These are phyloP conservation scores for Bruguiera sexangula DNA, from an alignment of 345 rosid species.

Conservation along the genomic window DNA sequence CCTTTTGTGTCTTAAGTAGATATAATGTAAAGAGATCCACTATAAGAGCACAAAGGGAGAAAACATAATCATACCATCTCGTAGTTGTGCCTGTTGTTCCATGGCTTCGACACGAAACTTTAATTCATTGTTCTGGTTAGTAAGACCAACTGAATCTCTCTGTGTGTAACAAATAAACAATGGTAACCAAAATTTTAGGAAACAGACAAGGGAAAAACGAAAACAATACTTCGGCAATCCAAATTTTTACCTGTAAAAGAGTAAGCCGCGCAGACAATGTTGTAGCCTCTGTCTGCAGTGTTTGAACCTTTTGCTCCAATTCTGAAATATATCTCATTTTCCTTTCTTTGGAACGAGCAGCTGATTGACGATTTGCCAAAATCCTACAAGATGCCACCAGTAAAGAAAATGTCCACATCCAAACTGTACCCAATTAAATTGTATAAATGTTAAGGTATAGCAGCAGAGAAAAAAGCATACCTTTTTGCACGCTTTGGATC, in stretches of 20 bases:
- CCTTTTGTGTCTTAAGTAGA: too few species aligned
- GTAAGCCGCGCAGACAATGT: constrained; percentile 95
- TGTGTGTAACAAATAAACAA: constrained; percentile 24
- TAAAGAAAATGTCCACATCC: neutral
- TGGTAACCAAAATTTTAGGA: constrained; percentile 3
- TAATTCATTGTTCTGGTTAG: constrained; percentile 87
- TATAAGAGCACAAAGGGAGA: too few species aligned
- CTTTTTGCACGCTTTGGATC: constrained; percentile 95
- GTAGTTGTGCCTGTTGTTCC: constrained; percentile 96
- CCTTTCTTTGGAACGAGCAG: constrained; percentile 95
- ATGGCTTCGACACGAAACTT: constrained; percentile 96
- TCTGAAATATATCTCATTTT: constrained; percentile 91
- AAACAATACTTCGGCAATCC: neutral
- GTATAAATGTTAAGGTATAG: neutral
- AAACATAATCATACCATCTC: constrained; percentile 55
- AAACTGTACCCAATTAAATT: neutral
- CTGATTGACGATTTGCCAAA: constrained; percentile 91
- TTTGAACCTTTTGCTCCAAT: constrained; percentile 95
- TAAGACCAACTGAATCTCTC: constrained; percentile 92
- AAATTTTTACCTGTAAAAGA: constrained; percentile 62
- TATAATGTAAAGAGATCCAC: neutral
- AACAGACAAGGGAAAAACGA: neutral
- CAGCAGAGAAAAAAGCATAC: constrained; percentile 25
- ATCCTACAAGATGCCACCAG: constrained; percentile 44
- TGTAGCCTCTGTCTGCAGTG: constrained; percentile 94